Conservation (phyloP, 2,329 filamentous ascomycete genomes). For the Colletotrichum theobromicola region DNA sequence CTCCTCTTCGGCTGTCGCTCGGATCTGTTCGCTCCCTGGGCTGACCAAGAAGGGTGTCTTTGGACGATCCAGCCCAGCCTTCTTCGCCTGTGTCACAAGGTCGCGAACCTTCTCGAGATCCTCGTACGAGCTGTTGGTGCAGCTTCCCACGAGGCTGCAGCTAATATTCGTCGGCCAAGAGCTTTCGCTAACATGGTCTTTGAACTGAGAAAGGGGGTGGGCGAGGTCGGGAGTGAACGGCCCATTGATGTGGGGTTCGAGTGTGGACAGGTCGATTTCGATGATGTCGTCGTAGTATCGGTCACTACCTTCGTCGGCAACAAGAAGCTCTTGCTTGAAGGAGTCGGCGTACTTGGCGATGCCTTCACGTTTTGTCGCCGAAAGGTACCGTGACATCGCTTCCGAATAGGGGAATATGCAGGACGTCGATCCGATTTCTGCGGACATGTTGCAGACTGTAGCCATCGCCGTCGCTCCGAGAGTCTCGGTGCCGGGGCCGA, state of each 20-base stretch:
- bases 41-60: conserved; percentile 35
- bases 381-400: conserved; percentile 35
- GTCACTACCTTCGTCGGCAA: conserved; percentile 33
- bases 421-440: conserved; percentile 40
- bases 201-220: conserved; percentile 34
- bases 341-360: conserved; percentile 27
- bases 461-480: conserved; percentile 40
- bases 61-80: conserved; percentile 30
- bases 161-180: conserved; percentile 34
- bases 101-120: conserved; percentile 34
- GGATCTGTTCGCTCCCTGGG: conserved; percentile 38
- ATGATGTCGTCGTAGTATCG: conserved; percentile 36
- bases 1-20: conserved; percentile 32
- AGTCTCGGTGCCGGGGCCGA: conserved; percentile 34
- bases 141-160: conserved; percentile 36
- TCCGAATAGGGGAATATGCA: conserved; percentile 40
- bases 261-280: conserved; percentile 35
- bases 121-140: conserved; percentile 41
- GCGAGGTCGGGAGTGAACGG: conserved; percentile 39
- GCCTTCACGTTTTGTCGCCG: conserved; percentile 29
- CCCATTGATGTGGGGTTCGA: conserved; percentile 40
- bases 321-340: conserved; percentile 29
- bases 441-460: conserved; percentile 41
- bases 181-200: conserved; percentile 27
- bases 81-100: conserved; percentile 32